Conservation (phyloP, 2,329 filamentous ascomycete genomes). For the Fusarium brevicatenulatum region DNA sequence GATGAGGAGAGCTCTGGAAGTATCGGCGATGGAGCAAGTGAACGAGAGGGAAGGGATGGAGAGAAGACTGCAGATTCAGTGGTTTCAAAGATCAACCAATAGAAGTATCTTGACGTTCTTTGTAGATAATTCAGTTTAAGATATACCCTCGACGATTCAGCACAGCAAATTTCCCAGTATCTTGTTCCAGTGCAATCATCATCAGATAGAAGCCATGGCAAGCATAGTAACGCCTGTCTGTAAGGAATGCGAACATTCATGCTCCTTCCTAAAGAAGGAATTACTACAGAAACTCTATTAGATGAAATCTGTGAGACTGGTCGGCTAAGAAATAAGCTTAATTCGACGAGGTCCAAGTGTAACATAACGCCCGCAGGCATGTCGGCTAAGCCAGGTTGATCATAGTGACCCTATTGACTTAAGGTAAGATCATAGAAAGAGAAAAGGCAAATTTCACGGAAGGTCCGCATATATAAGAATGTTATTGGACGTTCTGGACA, state of each 20-base stretch:
- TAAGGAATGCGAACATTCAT: fast-evolving
- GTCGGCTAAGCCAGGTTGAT: background rate
- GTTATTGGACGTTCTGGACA: background rate
- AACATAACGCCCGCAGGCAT: too few relatives aligned
- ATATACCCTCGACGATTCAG: background rate
- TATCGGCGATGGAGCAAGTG: slow-evolving; percentile 3
- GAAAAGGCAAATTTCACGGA: fast-evolving
- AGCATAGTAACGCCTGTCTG: too few relatives aligned
- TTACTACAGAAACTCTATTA: background rate
- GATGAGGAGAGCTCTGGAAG: slow-evolving; percentile 34
- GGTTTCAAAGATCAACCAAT: slow-evolving; percentile 13
- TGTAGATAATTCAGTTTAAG: too few relatives aligned
- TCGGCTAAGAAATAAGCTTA: background rate
- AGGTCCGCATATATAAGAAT: fast-evolving
- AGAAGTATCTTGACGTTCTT: background rate
- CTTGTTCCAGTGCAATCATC: fast-evolving
- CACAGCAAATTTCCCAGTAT: background rate
- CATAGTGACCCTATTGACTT: too few relatives aligned
- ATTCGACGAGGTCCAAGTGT: background rate
- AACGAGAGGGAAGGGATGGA: background rate
- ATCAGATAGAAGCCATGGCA: fast-evolving
- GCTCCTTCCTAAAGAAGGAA: background rate
- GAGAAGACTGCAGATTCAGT: slow-evolving; percentile 7
- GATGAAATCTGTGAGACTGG: background rate
- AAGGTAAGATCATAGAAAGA: fast-evolving